phyloP scores from a whole-genome alignment of 2,329 filamentous ascomycete species.

The Chaetomiaceae sp. region DNA sequence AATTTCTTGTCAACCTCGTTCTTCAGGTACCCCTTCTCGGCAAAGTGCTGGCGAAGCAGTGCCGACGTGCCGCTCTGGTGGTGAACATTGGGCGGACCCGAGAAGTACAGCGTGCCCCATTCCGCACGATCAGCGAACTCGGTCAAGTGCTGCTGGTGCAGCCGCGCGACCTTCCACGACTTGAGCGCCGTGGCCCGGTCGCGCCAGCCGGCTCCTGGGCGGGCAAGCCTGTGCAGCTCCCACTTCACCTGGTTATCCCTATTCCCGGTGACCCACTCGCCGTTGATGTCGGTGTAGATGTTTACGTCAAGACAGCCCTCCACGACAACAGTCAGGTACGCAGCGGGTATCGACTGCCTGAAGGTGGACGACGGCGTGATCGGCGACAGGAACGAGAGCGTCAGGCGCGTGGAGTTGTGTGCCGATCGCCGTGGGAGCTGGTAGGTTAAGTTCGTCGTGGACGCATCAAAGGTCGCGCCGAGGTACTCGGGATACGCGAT shows the following conservation, averaged over 20 bases:
- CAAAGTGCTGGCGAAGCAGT: slow-evolving; percentile 62
- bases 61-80: slow-evolving; percentile 69
- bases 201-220: slow-evolving; percentile 22
- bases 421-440: slow-evolving; percentile 31
- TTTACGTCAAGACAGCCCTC: slow-evolving; percentile 61
- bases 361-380: slow-evolving; percentile 77
- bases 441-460: slow-evolving; percentile 47
- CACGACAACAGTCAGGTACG: slow-evolving; percentile 68
- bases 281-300: slow-evolving; percentile 64
- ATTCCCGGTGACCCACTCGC: slow-evolving; percentile 78
- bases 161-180: slow-evolving; percentile 60
- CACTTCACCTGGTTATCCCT: slow-evolving; percentile 65
- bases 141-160: slow-evolving; percentile 63
- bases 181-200: slow-evolving; percentile 43
- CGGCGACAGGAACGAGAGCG: slow-evolving; percentile 61
- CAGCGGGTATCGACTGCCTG: slow-evolving; percentile 75
- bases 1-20: slow-evolving; percentile 64
- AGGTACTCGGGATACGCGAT: slow-evolving; percentile 40
- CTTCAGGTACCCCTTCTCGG: slow-evolving; percentile 58
- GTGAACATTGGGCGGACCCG: slow-evolving; percentile 60
- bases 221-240: slow-evolving; percentile 48
- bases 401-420: slow-evolving; percentile 34
- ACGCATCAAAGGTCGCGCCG: slow-evolving; percentile 45
- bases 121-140: slow-evolving; percentile 71
- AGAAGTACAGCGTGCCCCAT: slow-evolving; percentile 79